Evolutionary conservation across 441 rosid genomes (phyloP), one percentile per base, ranked within the genome.

Genomic region (Croton setiger): DNA sequence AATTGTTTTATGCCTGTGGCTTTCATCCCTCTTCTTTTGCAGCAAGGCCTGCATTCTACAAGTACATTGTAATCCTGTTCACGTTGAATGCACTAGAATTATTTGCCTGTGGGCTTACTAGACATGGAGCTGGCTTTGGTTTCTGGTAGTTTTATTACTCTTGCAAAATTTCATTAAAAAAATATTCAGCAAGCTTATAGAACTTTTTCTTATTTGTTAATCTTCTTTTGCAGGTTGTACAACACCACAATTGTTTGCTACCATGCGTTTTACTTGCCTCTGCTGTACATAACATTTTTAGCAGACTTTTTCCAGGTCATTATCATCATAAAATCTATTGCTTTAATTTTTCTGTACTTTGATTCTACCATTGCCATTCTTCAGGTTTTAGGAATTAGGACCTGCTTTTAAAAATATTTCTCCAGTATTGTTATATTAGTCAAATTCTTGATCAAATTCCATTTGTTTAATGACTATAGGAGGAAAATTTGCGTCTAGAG

Each of bases 41-140:
- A 94, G 98, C 97, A 68, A 83, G 97, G 75, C 98, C 97, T 63
- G 90, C 94, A 35, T 90, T 89, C 81, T 88, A 90, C 88, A 88
- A 82, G 70, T 91, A 94, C 70, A 74, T 86, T 44, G 79, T 69
- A 47, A 57, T 83, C 75, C 86, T 91, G 97, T 81, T 86, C 47
- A 62, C 74, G 72, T 76, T 91, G 76, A 88, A 93, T 47, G 87
- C 92, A 2, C 71, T 91, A 20, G 76, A 79, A 17, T 75, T 93
- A 58, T 76, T 89, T 74, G 88, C 91, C 33, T 89, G 91, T 64
- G 93, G 67, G 12, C 83, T 93, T 54, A 78, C 86, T 10, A 87
- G 86, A 45, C 82, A 82, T 54, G 87, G 92, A 1, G 80, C 89
- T 54, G 74, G 82, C 68, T 89, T 94, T 68, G 97, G 97, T 53